Evolutionary conservation across 1,139 yeast genomes (phyloP).

Genomic region (Lodderomyces theae): DNA sequence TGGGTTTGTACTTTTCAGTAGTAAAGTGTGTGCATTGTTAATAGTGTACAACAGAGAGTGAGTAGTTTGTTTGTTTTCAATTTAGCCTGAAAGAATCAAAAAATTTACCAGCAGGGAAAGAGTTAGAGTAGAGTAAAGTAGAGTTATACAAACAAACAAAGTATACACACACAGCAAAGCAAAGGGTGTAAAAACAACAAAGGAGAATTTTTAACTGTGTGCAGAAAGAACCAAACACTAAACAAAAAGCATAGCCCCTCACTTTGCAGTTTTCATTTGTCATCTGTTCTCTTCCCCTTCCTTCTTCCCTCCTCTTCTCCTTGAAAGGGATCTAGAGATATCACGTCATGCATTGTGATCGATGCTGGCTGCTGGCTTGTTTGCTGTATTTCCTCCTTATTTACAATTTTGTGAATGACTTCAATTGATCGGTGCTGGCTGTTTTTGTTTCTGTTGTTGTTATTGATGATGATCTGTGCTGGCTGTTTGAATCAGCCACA

Average conservation of each 20-base stretch:
- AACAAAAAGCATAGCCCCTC: background rate
- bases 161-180: background rate
- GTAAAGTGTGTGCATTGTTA: no score
- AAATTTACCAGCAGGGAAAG: background rate
- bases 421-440: conserved; percentile 4
- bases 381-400: background rate
- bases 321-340: background rate
- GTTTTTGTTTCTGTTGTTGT: background rate
- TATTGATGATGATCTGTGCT: background rate
- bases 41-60: no score
- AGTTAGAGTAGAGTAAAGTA: background rate
- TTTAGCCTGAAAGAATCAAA: background rate
- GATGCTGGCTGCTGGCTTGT: background rate
- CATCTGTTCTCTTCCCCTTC: no score
- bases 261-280: background rate
- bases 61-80: background rate
- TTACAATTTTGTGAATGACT: background rate
- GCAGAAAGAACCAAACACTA: no score
- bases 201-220: no score
- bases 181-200: background rate
- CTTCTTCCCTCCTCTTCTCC: no score
- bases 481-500: conserved; percentile 1
- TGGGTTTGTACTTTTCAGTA: no score
- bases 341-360: background rate
- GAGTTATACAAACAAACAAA: background rate